Evolutionary conservation across 2,329 filamentous ascomycete genomes (phyloP), one percentile per base, ranked within the genome.

Genomic region (Zalaria sp.): DNA sequence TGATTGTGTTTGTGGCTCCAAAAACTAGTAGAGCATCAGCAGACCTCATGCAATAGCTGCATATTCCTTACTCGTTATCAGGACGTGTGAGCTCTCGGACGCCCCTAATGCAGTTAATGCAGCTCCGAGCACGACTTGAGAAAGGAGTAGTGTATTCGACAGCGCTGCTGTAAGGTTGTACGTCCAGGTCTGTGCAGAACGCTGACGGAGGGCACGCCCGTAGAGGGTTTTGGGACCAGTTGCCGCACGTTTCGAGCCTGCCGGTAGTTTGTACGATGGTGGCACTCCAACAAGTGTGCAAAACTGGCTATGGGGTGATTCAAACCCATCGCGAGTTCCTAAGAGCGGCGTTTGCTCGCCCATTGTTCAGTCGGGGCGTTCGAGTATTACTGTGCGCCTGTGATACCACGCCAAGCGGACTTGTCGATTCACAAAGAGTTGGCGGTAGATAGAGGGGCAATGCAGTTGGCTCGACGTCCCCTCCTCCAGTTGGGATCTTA

Each of bases 1-100:
- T 63, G 44, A 63, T 55, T 3, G 62, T 65, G 42, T 63, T 65
- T 27, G 59, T 28, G 1, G 60, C 61, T 4, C 62, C 61, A 40
- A 65, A 62, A 4, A 62, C 18, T 18, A 18, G 18, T 18, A 18
- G 18, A 18, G 18, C 18, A 18, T 18, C 18, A 18, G 18, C 18
- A 18, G 18, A 18, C 18, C 18, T 18, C 18, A 18, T 18, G 18
- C 18, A 18, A 18, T 18, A 18, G 18, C 18, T 18, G 18, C 18
- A 18, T 18, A 18, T 18, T 18, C 18, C 18, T 18, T 18, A 18
- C 18, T 47, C 2, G 61, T 63, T 41, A 65, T 61, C 2, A 63
- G 48, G 9, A 61, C 51, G 25, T 57, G 54, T 32, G 54, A 57
- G 2, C 53, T 54, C 38, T 57, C 50, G 29, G 51, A 54, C 1